phyloP scores from a whole-genome alignment of 169 alveolate genomes.

The Neospora caninum region DNA sequence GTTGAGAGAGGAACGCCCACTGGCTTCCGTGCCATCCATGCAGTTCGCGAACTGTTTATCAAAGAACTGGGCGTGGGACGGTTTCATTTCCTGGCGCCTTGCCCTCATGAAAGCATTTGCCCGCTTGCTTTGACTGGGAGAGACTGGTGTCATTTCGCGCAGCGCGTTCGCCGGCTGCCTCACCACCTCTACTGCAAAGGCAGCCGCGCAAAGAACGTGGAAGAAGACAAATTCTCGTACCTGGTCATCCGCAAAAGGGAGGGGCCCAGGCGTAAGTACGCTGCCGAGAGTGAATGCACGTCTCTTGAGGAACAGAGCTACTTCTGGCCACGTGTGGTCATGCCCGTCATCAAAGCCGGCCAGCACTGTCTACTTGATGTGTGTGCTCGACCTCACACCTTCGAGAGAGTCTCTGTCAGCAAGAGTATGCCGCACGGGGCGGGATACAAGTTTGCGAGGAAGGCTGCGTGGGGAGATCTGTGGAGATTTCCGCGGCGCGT shows the following conservation, averaged over 20 bases:
- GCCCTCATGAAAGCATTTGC: slow-evolving; percentile 91
- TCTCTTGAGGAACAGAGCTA: slow-evolving; percentile 80
- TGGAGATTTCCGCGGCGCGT: slow-evolving; percentile 87
- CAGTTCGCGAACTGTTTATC: slow-evolving; percentile 87
- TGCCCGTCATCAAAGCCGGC: slow-evolving; percentile 86
- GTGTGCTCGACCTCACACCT: slow-evolving; percentile 78
- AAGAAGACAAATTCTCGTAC: slow-evolving; percentile 84
- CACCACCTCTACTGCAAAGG: slow-evolving; percentile 85
- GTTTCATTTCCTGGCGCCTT: slow-evolving; percentile 86
- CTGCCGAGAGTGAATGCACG: slow-evolving; percentile 72
- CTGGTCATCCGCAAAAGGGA: slow-evolving; percentile 79
- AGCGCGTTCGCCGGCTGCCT: slow-evolving; percentile 83
- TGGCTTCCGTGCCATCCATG: slow-evolving; percentile 88
- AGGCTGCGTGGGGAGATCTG: slow-evolving; percentile 91
- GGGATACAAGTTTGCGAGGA: slow-evolving; percentile 80
- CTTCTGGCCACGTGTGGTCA: slow-evolving; percentile 89
- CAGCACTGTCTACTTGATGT: slow-evolving; percentile 86
- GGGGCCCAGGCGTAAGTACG: slow-evolving; percentile 46
- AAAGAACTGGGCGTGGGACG: slow-evolving; percentile 75
- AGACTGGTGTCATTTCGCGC: slow-evolving; percentile 92
- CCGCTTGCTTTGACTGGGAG: slow-evolving; percentile 89
- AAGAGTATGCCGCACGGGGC: slow-evolving; percentile 79
- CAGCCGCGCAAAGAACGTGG: slow-evolving; percentile 73
- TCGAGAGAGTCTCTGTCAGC: slow-evolving; percentile 67
- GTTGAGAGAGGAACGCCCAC: slow-evolving; percentile 91